Evolutionary conservation across 371 early-diverging fungal genomes (phyloP).

Genomic region (Syncephalastrum sp.): DNA sequence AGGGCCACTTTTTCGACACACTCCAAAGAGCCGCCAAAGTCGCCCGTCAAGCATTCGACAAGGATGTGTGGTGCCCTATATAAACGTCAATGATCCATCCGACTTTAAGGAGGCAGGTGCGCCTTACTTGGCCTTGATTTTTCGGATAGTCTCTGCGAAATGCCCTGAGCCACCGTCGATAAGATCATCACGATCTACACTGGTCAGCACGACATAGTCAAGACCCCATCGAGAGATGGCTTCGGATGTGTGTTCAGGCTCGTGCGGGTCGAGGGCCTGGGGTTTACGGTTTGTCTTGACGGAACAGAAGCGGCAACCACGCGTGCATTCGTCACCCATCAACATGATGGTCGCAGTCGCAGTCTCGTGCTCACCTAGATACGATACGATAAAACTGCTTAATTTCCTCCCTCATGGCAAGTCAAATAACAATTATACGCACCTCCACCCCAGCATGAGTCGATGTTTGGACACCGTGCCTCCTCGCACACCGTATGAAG

Average conservation of each 20-base stretch:
- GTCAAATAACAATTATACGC: neutral
- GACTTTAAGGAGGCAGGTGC: neutral
- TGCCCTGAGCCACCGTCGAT: conserved; percentile 92
- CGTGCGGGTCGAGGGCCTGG: conserved; percentile 85
- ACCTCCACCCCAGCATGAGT: conserved; percentile 97
- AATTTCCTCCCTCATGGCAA: neutral
- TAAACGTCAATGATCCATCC: neutral
- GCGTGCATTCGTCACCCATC: conserved; percentile 98
- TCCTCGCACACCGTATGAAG: conserved; percentile 95
- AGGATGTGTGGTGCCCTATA: conserved; percentile 85
- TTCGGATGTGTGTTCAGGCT: conserved; percentile 94
- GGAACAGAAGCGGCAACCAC: conserved; percentile 98
- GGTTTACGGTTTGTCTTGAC: conserved; percentile 95
- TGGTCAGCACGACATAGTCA: conserved; percentile 96
- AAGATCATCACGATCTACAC: conserved; percentile 97
- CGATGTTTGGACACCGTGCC: conserved; percentile 97
- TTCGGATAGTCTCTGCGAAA: conserved; percentile 89
- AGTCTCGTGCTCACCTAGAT: conserved; percentile 79
- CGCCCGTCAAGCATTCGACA: conserved; percentile 96
- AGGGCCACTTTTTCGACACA: conserved; percentile 80
- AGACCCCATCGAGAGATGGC: conserved; percentile 96
- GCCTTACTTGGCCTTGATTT: conserved; percentile 79
- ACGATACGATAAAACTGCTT: neutral
- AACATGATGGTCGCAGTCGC: conserved; percentile 99
- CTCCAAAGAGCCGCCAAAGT: conserved; percentile 84